A percentile compares a stretch with the other conserved stretches of the same genome.
These are phyloP conservation scores for Heterobasidion irregulare DNA, from an alignment of 1,284 basidiomycete species.

Conservation along the genomic window DNA sequence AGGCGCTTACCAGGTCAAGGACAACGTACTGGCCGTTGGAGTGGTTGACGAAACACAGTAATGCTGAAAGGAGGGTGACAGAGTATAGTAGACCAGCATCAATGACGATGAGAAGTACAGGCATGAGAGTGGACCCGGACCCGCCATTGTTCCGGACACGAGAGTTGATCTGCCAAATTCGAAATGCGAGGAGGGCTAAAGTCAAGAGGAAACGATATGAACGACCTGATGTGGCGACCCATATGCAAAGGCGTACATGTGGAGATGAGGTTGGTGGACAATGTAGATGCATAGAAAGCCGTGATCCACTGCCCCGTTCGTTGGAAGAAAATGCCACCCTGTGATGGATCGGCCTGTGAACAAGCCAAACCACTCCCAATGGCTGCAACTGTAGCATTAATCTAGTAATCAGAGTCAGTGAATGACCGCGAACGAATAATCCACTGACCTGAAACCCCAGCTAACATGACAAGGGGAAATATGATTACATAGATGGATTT, in stretches of 20 bases:
- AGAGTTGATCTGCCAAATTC: constrained; percentile 19
- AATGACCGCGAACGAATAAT: background rate
- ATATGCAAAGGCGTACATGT: constrained; percentile 15
- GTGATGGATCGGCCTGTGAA: background rate
- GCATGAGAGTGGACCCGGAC: constrained; percentile 13
- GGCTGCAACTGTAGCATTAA: constrained; percentile 5
- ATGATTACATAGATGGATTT: constrained; percentile 5
- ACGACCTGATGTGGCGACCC: too few species aligned
- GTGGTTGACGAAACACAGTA: constrained; percentile 21
- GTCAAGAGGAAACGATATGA: too few species aligned
- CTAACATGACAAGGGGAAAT: constrained; percentile 17
- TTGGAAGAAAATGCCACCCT: constrained; percentile 13
- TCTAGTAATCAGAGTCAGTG: background rate
- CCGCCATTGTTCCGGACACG: constrained; percentile 7
- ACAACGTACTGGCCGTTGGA: constrained; percentile 24
- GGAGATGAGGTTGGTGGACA: constrained; percentile 22
- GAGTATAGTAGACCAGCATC: constrained; percentile 26
- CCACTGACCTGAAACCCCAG: constrained; percentile 12
- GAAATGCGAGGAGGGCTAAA: constrained; percentile 17
- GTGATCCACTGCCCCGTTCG: constrained; percentile 22
- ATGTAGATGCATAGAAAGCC: constrained; percentile 19
- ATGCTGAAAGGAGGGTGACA: constrained; percentile 21
- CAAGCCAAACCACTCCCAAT: constrained; percentile 10
- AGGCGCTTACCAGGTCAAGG: constrained; percentile 21
- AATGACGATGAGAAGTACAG: constrained; percentile 21